phyloP scores from a whole-genome alignment of 768 basidiomycete genomes.

The Podaxis carcinomalis region DNA sequence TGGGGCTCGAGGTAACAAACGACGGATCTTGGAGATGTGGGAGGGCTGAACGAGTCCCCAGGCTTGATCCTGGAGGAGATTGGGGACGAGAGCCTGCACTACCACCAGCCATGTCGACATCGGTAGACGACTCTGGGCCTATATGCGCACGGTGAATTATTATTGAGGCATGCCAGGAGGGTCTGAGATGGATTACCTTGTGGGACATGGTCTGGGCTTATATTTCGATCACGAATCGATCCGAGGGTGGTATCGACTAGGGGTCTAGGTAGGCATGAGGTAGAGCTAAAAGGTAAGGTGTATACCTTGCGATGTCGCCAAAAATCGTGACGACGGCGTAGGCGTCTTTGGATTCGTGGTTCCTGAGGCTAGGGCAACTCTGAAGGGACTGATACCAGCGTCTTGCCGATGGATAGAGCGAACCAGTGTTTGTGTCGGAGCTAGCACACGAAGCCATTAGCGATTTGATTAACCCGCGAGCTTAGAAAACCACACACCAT shows the following conservation, averaged over 20 bases:
- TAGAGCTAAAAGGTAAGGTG: background rate
- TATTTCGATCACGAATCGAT: background rate
- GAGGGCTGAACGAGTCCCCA: background rate
- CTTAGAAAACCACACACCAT: background rate
- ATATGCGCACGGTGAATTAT: background rate
- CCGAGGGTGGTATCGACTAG: background rate
- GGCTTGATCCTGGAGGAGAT: background rate
- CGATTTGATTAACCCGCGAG: background rate
- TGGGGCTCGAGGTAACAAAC: background rate
- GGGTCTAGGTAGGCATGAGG: background rate
- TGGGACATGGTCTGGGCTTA: background rate
- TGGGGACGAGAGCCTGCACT: background rate
- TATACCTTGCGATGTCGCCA: background rate
- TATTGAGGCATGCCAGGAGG: background rate
- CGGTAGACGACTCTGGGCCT: background rate
- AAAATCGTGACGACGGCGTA: background rate
- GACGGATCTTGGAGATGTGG: background rate
- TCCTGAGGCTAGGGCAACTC: background rate
- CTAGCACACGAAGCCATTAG: background rate
- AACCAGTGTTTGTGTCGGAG: no score
- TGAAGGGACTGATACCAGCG: background rate
- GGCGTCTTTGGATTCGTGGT: background rate
- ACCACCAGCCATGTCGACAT: background rate
- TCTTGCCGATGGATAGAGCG: background rate
- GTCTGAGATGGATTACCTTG: background rate